These are phyloP conservation scores for Metroxylon sagu DNA, from an alignment of 176 grass and related monocot genomes.

Conservation along the genomic window DNA sequence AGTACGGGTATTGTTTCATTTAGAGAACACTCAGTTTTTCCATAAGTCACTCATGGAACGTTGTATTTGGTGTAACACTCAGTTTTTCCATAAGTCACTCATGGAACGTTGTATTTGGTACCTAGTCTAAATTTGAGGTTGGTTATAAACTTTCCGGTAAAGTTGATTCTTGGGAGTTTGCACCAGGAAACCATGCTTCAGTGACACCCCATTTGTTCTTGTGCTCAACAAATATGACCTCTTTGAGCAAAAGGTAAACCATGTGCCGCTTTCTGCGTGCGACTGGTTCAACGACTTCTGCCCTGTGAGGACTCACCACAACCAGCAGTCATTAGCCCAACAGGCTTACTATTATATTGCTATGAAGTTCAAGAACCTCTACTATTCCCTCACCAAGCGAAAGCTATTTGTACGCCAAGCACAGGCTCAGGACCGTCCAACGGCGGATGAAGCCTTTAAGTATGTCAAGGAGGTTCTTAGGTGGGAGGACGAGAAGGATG, in stretches of 20 bases:
- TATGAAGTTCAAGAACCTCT: constrained; percentile 84
- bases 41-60: too few species aligned
- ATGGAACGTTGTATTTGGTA: too few species aligned
- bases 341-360: constrained; percentile 93
- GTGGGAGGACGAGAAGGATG: constrained; percentile 86
- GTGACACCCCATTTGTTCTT: constrained; percentile 65
- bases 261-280: constrained; percentile 30
- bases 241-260: constrained; percentile 74
- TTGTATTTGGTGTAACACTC: too few species aligned
- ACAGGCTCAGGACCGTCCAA: constrained; percentile 48
- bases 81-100: too few species aligned
- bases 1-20: too few species aligned
- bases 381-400: constrained; percentile 33
- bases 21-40: too few species aligned
- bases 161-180: not conserved
- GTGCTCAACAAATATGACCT: constrained; percentile 95
- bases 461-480: constrained; percentile 73
- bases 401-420: constrained; percentile 94
- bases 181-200: constrained; percentile 71
- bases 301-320: constrained; percentile 63
- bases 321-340: constrained; percentile 72
- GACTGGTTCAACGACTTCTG: constrained; percentile 85
- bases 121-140: too few species aligned
- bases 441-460: constrained; percentile 69
- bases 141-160: too few species aligned